A percentile compares a stretch with the other conserved stretches of the same genome.
phyloP scores from a whole-genome alignment of 805 yeast species.

The Candida germanica region DNA sequence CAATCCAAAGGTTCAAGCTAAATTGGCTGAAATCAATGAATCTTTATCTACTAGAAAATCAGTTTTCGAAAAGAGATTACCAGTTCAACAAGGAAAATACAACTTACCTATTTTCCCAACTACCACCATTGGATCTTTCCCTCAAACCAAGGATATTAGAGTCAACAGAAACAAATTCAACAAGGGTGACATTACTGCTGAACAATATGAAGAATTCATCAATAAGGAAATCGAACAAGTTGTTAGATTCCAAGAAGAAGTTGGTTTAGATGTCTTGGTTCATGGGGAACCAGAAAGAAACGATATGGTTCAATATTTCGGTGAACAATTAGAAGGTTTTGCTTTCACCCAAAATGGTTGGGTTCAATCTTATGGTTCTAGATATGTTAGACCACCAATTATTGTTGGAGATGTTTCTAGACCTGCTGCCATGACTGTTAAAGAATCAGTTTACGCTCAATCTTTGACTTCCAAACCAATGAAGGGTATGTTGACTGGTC shows the following conservation, averaged over 20 bases:
- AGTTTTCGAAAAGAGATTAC: conserved; percentile 84
- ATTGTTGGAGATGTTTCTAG: conserved; percentile 99
- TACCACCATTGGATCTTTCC: conserved; percentile 99
- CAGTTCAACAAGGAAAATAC: conserved; percentile 80
- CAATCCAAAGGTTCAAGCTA: conserved; percentile 84
- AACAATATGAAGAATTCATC: conserved; percentile 94
- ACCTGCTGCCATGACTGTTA: conserved; percentile 97
- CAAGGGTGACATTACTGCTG: conserved; percentile 94
- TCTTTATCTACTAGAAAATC: conserved; percentile 79
- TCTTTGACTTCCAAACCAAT: conserved; percentile 91
- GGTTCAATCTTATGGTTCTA: conserved; percentile 99
- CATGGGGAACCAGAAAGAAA: conserved; percentile 99
- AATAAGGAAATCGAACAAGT: conserved; percentile 94
- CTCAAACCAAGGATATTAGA: conserved; percentile 99
- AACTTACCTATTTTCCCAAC: conserved; percentile 99
- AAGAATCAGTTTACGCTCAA: conserved; percentile 99
- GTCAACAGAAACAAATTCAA: conserved; percentile 96
- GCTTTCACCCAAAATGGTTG: conserved; percentile 99
- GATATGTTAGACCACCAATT: conserved; percentile 99
- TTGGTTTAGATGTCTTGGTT: conserved; percentile 95
- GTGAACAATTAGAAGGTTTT: conserved; percentile 97
- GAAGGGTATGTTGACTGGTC: conserved; percentile 99
- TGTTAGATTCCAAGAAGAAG: conserved; percentile 98
- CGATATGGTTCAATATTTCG: conserved; percentile 99
- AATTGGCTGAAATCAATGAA: conserved; percentile 75